Percentiles rank a stretch among this genome's conserved stretches.
Conservation (phyloP, 306 rosid genomes). For the Quercus glauca region DNA sequence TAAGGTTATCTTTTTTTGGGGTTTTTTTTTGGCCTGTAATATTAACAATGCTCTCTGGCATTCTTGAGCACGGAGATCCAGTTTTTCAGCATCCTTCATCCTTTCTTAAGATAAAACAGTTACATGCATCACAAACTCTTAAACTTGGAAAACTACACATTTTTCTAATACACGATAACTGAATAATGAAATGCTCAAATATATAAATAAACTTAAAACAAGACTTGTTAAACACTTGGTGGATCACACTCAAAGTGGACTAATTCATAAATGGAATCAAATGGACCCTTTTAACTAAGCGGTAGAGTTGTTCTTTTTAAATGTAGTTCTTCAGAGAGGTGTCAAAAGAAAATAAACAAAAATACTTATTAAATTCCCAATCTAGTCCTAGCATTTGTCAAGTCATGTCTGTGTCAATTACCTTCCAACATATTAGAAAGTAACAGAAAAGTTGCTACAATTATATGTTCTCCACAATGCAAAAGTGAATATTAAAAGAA, state of each 20-base stretch:
- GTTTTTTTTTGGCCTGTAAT: neutral
- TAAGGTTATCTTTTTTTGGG: neutral
- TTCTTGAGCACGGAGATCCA: neutral
- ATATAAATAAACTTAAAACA: constrained; percentile 2
- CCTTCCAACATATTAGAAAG: neutral
- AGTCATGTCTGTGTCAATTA: neutral
- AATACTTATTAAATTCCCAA: neutral
- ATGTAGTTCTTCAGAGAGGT: neutral
- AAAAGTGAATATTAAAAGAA: constrained; percentile 7
- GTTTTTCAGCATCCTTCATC: neutral
- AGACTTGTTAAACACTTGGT: neutral
- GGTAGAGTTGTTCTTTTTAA: neutral
- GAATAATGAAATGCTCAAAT: neutral
- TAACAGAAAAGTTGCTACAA: neutral
- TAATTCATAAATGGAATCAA: too few relatives aligned
- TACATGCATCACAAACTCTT: neutral
- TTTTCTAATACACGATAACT: neutral
- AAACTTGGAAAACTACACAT: neutral
- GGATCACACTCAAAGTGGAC: neutral
- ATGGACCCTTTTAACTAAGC: too few relatives aligned
- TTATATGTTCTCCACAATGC: constrained; percentile 1
- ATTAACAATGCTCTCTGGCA: neutral
- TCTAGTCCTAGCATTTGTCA: constrained; percentile 1
- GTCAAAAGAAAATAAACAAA: neutral
- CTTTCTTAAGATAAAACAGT: too few relatives aligned